Percentiles rank a stretch among this genome's conserved stretches.
Evolutionary conservation across 768 basidiomycete species (phyloP).

Genomic region (Suillus tomentosus): DNA sequence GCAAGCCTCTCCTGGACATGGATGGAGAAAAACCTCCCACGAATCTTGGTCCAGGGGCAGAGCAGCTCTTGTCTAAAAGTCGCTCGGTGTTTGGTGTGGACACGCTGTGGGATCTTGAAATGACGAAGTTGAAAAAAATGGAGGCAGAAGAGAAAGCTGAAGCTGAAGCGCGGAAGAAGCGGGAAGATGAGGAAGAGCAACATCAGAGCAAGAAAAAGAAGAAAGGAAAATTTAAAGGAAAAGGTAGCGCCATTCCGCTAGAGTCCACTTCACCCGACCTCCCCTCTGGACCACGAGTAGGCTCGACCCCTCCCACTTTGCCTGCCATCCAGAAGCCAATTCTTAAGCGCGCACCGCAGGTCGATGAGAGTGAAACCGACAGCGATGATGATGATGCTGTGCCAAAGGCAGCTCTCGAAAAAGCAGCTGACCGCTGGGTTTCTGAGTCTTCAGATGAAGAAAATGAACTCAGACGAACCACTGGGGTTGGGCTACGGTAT

Average conservation of each 20-base stretch:
- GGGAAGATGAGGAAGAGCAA: constrained; percentile 48
- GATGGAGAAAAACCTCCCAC: constrained; percentile 41
- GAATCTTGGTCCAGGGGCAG: constrained; percentile 34
- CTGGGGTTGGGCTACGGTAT: constrained; percentile 59
- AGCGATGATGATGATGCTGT: constrained; percentile 44
- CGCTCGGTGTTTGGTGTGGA: constrained; percentile 94
- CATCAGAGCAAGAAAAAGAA: constrained; percentile 42
- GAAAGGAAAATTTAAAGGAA: constrained; percentile 47
- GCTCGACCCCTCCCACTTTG: constrained; percentile 31
- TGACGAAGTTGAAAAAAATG: constrained; percentile 76
- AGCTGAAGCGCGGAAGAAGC: constrained; percentile 49
- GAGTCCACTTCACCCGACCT: constrained; percentile 37
- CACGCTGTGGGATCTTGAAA: constrained; percentile 89
- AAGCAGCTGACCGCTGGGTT: constrained; percentile 41
- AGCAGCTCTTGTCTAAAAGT: constrained; percentile 42
- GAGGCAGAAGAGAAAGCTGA: constrained; percentile 67
- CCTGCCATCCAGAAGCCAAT: constrained; percentile 39
- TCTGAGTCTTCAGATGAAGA: constrained; percentile 66
- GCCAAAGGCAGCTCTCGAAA: constrained; percentile 26
- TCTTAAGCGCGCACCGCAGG: constrained; percentile 31
- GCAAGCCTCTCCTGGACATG: constrained; percentile 70
- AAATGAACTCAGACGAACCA: constrained; percentile 52
- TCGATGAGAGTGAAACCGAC: constrained; percentile 48
- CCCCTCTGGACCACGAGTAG: constrained; percentile 17
- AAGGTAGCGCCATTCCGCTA: constrained; percentile 39